Base-by-base conservation (phyloP, 2,329 filamentous ascomycete genomes). In the Microsporum ferrugineum region DNA sequence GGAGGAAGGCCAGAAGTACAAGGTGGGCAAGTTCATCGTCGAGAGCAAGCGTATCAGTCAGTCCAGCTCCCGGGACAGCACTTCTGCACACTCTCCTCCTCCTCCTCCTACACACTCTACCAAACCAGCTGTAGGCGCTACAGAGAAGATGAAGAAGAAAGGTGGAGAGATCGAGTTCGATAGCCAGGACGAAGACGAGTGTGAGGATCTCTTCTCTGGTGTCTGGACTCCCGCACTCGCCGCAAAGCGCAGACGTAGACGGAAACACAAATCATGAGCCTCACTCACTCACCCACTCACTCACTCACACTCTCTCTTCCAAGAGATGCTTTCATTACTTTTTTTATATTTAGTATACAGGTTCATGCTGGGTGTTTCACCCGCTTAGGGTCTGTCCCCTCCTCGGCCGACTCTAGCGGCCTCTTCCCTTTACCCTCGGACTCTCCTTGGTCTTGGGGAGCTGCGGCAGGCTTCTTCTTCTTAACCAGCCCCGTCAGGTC, bases 21-120 rank as follows among this genome's bases (percentile, higher is more conserved):
- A 86, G 68, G 80, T 86, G 1, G 84, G 84, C n/a, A 86, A 85
- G 68, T 86, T 82, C 65, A 86, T 86, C 33, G 70, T 86, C 33
- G 84, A 86, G 70, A 84, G 82, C 49, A 82, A 79, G 70, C 74
- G 79, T 59, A 79, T 84, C 6, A 77, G 76, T 29, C 72, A 76
- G 34, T 73, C 74, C 14, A 74, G 76, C 17, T 68, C 70, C 12
- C 62, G 67, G 14, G 64, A 57, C 5, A 14, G 36, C 6, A 14
- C 27, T 29, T 39, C 47, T 34, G 17, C 34, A n/a, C n/a, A 4
- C 14, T 12, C 14, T 43, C 4, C 14, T 53, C n/a, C 43, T 38
- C 17, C 56, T 33, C n/a, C 23, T 31, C 17, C 17, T 23, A 23
- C 17, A 23, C 17, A 23, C 17, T 23, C 17, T 23, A 23, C 17